Conservation (phyloP, 495 filamentous ascomycete species). For the Penicillium cinerascens region DNA sequence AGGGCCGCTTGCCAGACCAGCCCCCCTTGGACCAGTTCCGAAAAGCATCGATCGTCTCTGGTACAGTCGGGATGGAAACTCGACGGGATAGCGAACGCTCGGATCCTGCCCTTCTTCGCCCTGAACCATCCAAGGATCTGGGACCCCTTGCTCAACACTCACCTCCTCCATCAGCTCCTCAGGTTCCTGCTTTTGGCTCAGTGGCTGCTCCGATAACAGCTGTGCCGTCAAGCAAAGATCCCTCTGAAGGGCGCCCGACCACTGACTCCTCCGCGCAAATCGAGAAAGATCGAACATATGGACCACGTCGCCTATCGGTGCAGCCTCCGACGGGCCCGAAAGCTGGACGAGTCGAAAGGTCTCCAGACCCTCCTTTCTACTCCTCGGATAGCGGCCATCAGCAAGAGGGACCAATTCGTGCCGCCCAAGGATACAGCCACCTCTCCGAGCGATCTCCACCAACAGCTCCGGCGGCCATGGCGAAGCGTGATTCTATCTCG, state of each 20-base stretch:
- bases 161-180: conserved; percentile 74
- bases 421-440: conserved; percentile 12
- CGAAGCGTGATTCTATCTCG: conserved; percentile 23
- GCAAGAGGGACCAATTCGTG: conserved; percentile 10
- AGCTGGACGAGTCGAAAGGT: conserved; percentile 28
- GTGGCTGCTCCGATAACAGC: conserved; percentile 33
- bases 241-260: conserved; percentile 38
- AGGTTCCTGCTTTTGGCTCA: conserved; percentile 79
- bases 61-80: conserved; percentile 28
- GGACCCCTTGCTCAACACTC: conserved; percentile 41
- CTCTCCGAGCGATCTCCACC: conserved; percentile 36
- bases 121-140: conserved; percentile 40
- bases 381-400: conserved; percentile 12
- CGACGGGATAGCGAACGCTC: conserved; percentile 42
- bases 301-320: conserved; percentile 15
- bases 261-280: conserved; percentile 31
- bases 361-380: conserved; percentile 21
- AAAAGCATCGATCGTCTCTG: conserved; percentile 33
- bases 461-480: conserved; percentile 42
- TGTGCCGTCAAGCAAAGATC: conserved; percentile 26
- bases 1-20: background rate
- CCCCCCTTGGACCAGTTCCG: conserved; percentile 11
- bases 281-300: conserved; percentile 27
- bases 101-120: conserved; percentile 34
- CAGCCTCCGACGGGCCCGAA: conserved; percentile 43